Percentiles rank a stretch among this genome's conserved stretches.
phyloP scores from a whole-genome alignment of 768 basidiomycete species.

The Boletus sp. region DNA sequence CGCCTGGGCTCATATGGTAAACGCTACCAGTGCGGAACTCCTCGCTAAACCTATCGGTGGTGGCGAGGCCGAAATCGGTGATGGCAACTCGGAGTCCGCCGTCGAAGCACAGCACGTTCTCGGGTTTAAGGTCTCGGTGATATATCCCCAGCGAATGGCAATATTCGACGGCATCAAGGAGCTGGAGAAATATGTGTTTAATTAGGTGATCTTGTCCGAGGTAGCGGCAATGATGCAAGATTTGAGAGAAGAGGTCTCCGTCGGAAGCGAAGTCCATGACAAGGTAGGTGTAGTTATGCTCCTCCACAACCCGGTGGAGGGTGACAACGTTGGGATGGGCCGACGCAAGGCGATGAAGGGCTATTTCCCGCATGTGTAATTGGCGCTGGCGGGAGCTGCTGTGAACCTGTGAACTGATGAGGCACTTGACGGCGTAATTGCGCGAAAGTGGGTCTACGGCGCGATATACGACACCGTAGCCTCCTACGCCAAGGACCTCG shows the following conservation, averaged over 20 bases:
- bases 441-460: slow-evolving; percentile 60
- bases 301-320: slow-evolving; percentile 85
- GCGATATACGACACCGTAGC: slow-evolving; percentile 94
- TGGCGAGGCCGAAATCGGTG: slow-evolving; percentile 95
- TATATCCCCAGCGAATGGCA: slow-evolving; percentile 91
- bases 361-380: slow-evolving; percentile 86
- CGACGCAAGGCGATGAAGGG: slow-evolving; percentile 72
- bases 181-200: slow-evolving; percentile 87
- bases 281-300: slow-evolving; percentile 78
- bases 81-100: slow-evolving; percentile 75
- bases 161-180: slow-evolving; percentile 90
- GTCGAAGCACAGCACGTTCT: slow-evolving; percentile 88
- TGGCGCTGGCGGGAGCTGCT: slow-evolving; percentile 56
- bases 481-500: slow-evolving; percentile 86
- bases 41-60: slow-evolving; percentile 77
- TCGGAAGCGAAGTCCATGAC: slow-evolving; percentile 92
- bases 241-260: slow-evolving; percentile 92
- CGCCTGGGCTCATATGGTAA: slow-evolving; percentile 98
- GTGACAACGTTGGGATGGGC: slow-evolving; percentile 82
- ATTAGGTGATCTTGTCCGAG: slow-evolving; percentile 83
- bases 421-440: slow-evolving; percentile 91
- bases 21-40: slow-evolving; percentile 96
- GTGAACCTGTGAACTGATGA: slow-evolving; percentile 52
- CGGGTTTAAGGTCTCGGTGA: slow-evolving; percentile 97
- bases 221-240: slow-evolving; percentile 71